Conservation (phyloP, 768 basidiomycete species). For the Kwoniella sp. region DNA sequence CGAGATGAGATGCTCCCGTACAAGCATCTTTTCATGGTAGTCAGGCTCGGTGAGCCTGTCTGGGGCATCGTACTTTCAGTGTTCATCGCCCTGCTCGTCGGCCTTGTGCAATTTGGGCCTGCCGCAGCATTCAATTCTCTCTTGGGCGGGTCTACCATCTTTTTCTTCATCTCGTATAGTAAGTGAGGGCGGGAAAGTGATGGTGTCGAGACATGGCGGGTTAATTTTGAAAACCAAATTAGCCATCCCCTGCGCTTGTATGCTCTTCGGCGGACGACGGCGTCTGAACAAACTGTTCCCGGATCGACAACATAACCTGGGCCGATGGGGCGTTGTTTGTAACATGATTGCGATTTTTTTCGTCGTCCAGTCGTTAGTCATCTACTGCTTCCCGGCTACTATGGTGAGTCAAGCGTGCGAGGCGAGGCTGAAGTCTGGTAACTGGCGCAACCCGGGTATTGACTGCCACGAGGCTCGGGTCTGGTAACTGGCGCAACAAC, state of each 20-base stretch:
- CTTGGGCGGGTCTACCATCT: conserved; percentile 22
- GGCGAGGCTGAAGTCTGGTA: no score
- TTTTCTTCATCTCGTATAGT: conserved; percentile 30
- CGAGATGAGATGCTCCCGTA: conserved; percentile 25
- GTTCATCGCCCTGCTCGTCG: conserved; percentile 20
- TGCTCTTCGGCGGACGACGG: conserved; percentile 29
- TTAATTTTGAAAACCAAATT: not conserved
- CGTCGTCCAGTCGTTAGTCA: conserved; percentile 21
- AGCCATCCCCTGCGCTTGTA: conserved; percentile 21
- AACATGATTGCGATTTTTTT: conserved; percentile 29
- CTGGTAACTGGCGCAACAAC: not conserved
- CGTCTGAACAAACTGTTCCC: conserved; percentile 22
- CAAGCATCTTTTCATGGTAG: conserved; percentile 9
- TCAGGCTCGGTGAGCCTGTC: conserved; percentile 30
- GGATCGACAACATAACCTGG: conserved; percentile 22
- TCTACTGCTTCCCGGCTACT: conserved; percentile 29
- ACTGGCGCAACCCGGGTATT: no score
- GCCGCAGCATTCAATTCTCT: conserved; percentile 29
- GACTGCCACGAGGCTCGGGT: not conserved
- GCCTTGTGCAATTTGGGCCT: conserved; percentile 28
- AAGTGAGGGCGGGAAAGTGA: conserved; percentile 9
- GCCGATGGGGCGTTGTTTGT: conserved; percentile 26
- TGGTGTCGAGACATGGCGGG: not conserved
- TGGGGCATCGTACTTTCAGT: conserved; percentile 22
- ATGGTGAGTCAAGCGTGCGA: conserved; percentile 12